These are phyloP conservation scores for Capsicum baccatum DNA, from an alignment of 257 asterid species.

Conservation along the genomic window DNA sequence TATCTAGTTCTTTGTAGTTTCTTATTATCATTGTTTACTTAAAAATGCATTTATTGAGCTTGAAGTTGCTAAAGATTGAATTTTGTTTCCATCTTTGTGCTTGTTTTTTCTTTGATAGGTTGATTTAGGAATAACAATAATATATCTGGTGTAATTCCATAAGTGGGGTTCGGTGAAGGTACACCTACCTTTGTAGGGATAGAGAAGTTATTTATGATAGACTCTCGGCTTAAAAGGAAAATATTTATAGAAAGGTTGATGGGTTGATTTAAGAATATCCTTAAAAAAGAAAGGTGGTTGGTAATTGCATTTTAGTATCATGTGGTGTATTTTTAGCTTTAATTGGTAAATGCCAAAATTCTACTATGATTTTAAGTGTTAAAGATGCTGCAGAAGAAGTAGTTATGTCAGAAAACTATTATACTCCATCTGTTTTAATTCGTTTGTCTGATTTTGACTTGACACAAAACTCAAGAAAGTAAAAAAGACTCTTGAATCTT, in stretches of 20 bases:
- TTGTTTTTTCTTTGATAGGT: not conserved
- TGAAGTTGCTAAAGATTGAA: not conserved
- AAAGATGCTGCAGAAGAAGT: no score
- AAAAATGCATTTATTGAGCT: not conserved
- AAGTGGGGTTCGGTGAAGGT: no score
- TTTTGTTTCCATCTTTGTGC: not conserved
- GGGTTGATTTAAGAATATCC: slow-evolving; percentile 22
- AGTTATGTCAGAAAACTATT: no score
- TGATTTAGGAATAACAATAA: slow-evolving; percentile 17
- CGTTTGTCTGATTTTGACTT: not conserved
- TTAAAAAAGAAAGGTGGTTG: not conserved
- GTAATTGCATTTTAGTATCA: not conserved
- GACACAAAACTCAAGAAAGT: no score
- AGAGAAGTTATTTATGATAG: no score
- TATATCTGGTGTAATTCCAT: no score
- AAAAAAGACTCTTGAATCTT: no score
- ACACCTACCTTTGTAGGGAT: no score
- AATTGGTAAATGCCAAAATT: slow-evolving; percentile 15
- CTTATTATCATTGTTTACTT: not conserved
- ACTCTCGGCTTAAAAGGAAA: no score
- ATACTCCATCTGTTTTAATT: not conserved
- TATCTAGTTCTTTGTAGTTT: not conserved
- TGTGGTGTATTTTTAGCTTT: not conserved
- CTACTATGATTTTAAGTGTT: not conserved
- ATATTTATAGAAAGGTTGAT: not conserved